Conservation (phyloP, 2,329 filamentous ascomycete species). For the Penicillium hesseltinei region DNA sequence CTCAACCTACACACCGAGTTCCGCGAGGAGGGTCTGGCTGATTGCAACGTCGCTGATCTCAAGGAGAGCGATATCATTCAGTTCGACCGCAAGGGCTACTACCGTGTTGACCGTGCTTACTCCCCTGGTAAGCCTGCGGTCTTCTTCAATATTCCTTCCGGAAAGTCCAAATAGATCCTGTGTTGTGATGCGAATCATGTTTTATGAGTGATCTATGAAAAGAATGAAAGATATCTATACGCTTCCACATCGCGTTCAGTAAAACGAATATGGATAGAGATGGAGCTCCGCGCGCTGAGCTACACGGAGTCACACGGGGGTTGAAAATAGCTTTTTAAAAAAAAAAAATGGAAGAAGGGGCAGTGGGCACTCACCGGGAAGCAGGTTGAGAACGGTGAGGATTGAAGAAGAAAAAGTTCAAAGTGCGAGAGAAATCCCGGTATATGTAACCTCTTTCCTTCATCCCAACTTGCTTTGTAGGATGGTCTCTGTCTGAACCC, state of each 20-base stretch:
- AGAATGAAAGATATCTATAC: not conserved
- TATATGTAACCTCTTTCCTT: not conserved
- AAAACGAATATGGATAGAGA: not conserved
- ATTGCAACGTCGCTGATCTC: constrained; percentile 73
- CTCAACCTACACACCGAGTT: constrained; percentile 73
- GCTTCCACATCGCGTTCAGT: not conserved
- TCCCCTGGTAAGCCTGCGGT: constrained; percentile 60
- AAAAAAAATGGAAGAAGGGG: no score
- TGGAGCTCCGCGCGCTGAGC: not conserved
- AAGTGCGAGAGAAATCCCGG: not conserved
- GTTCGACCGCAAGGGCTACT: constrained; percentile 91
- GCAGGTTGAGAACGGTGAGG: no score
- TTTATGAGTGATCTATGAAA: constrained; percentile 5
- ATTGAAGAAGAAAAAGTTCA: not conserved
- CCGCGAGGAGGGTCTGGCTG: constrained; percentile 72
- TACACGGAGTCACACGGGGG: not conserved
- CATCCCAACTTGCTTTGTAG: not conserved
- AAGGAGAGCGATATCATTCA: constrained; percentile 92
- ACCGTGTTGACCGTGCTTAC: constrained; percentile 70
- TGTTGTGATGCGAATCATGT: constrained; percentile 1
- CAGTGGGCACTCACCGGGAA: no score
- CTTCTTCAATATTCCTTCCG: constrained; percentile 69
- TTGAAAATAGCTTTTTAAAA: no score
- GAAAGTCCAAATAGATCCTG: constrained; percentile 48
- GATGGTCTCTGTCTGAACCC: no score